A percentile compares a stretch with the other conserved stretches of the same genome.
Evolutionary conservation across 2,329 filamentous ascomycete species (phyloP).

Genomic region (Ramularia endophylla): DNA sequence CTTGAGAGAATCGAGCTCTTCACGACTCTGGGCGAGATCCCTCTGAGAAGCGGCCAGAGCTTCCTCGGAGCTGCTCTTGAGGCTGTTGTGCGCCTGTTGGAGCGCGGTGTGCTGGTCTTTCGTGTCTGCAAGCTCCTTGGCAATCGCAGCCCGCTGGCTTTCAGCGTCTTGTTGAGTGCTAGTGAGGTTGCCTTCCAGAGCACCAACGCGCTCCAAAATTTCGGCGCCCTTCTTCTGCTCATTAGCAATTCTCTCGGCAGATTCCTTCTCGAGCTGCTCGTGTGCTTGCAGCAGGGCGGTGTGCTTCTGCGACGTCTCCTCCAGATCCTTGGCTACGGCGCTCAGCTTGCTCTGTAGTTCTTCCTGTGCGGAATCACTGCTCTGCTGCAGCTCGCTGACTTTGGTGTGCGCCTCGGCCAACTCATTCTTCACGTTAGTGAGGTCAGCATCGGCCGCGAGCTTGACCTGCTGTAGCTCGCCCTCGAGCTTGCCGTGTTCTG

Average conservation of each 20-base stretch:
- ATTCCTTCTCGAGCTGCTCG: conserved; percentile 14
- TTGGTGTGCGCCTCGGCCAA: conserved; percentile 11
- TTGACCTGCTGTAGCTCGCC: conserved; percentile 10
- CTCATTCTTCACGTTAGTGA: conserved; percentile 12
- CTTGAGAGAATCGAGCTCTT: conserved; percentile 10
- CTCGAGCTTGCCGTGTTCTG: conserved; percentile 8
- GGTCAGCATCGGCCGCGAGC: conserved; percentile 9
- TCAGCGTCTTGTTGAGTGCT: conserved; percentile 6
- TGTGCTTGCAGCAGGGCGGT: conserved; percentile 12
- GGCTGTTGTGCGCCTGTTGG: conserved; percentile 16
- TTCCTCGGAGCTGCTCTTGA: conserved; percentile 13
- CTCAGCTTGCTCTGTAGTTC: conserved; percentile 7
- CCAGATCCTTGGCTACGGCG: conserved; percentile 12
- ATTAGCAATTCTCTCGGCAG: conserved; percentile 4
- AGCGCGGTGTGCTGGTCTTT: conserved; percentile 13
- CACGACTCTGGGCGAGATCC: conserved; percentile 15
- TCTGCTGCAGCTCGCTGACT: conserved; percentile 7
- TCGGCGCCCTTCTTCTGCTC: conserved; percentile 2
- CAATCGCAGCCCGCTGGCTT: conserved; percentile 6
- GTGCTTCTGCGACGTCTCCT: conserved; percentile 14
- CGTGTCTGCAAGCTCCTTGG: conserved; percentile 12
- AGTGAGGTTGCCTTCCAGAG: background rate
- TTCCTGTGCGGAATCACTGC: conserved; percentile 10
- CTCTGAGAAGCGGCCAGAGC: conserved; percentile 13
- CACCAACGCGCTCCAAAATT: background rate